phyloP scores from a whole-genome alignment of 805 yeast genomes.

The Phaffomyces antillensis region DNA sequence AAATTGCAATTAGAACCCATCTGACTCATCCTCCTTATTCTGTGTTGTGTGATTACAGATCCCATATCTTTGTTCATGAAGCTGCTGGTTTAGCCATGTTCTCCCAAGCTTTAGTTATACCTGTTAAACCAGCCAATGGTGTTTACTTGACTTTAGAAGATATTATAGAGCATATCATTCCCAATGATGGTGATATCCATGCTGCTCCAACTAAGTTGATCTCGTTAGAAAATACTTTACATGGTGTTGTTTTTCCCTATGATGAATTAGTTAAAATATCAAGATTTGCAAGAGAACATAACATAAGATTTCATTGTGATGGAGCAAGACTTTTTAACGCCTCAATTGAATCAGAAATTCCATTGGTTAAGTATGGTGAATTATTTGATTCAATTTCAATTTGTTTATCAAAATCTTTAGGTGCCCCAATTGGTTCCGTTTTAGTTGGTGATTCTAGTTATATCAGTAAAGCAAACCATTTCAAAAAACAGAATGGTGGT shows the following conservation, averaged over 20 bases:
- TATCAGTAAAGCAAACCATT: constrained; percentile 70
- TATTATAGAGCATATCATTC: constrained; percentile 49
- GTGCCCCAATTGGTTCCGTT: constrained; percentile 91
- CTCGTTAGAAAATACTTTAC: constrained; percentile 82
- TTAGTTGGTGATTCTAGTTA: constrained; percentile 59
- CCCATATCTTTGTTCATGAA: constrained; percentile 78
- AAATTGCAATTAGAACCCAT: constrained; percentile 72
- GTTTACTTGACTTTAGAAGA: constrained; percentile 75
- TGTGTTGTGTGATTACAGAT: constrained; percentile 78
- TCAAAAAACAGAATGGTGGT: constrained; percentile 90
- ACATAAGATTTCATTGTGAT: constrained; percentile 69
- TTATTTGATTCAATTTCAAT: constrained; percentile 81
- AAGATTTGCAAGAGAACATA: constrained; percentile 55
- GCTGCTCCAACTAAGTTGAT: constrained; percentile 82
- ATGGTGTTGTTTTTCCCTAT: constrained; percentile 73
- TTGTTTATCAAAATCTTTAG: constrained; percentile 83
- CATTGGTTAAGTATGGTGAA: constrained; percentile 63
- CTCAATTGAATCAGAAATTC: constrained; percentile 45
- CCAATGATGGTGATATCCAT: constrained; percentile 80
- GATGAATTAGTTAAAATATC: constrained; percentile 71
- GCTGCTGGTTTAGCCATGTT: constrained; percentile 89
- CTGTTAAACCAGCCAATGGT: constrained; percentile 76
- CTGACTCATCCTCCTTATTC: constrained; percentile 78
- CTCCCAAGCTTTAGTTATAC: constrained; percentile 86
- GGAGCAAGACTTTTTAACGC: constrained; percentile 98